Evolutionary conservation across 2,329 filamentous ascomycete genomes (phyloP).

Genomic region (Xylaria sp.): DNA sequence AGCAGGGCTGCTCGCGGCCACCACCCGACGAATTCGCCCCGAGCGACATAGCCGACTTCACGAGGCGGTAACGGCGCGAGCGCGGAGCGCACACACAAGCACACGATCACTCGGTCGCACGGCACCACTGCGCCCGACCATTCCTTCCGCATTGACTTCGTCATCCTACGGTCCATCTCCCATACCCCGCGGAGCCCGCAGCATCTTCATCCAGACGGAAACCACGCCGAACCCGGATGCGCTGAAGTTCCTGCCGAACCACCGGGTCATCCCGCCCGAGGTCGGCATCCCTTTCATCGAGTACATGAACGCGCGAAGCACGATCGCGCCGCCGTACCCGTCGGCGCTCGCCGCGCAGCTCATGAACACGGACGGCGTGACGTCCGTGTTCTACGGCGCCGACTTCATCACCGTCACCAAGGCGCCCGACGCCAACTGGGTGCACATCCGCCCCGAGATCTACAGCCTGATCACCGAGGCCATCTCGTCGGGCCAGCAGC

Average conservation of each 20-base stretch:
- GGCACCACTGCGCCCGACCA: conserved; percentile 37
- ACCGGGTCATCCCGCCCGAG: conserved; percentile 80
- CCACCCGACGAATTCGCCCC: conserved; percentile 39
- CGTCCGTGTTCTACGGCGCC: conserved; percentile 89
- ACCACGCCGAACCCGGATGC: conserved; percentile 94
- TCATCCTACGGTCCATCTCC: conserved; percentile 36
- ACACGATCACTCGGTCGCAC: conserved; percentile 44
- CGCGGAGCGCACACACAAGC: conserved; percentile 48
- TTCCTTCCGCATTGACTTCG: conserved; percentile 12
- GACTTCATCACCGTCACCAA: conserved; percentile 99
- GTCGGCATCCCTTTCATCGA: conserved; percentile 85
- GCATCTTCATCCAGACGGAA: conserved; percentile 98
- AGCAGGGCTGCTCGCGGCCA: conserved; percentile 43
- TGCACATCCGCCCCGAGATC: conserved; percentile 93
- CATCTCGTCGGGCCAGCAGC: conserved; percentile 82
- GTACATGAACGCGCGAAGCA: conserved; percentile 89
- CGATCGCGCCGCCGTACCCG: conserved; percentile 87
- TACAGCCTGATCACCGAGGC: conserved; percentile 96
- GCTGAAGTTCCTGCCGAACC: conserved; percentile 95
- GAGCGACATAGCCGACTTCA: conserved; percentile 40
- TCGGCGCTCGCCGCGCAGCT: conserved; percentile 91
- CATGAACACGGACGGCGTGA: conserved; percentile 95
- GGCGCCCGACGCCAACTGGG: conserved; percentile 87
- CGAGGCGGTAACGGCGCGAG: conserved; percentile 35
- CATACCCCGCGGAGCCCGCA: conserved; percentile 63